A percentile compares a stretch with the other conserved stretches of the same genome.
phyloP scores from a whole-genome alignment of 202 grass and related monocot genomes.

The Elaeis oleifera region DNA sequence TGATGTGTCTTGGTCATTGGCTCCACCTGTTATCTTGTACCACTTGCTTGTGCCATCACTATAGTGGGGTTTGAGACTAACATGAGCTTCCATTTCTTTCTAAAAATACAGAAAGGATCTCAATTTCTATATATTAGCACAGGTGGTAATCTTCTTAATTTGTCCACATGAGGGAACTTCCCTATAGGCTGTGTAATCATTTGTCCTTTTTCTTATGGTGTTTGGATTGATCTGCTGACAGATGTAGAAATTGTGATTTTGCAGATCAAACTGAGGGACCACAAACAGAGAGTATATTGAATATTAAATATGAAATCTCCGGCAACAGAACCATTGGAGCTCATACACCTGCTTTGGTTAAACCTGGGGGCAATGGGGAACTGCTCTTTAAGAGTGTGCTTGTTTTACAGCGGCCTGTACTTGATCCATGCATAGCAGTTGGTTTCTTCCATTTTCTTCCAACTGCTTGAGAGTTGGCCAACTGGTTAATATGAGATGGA shows the following conservation, averaged over 20 bases:
- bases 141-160: too few relatives aligned
- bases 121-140: too few relatives aligned
- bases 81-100: too few relatives aligned
- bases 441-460: constrained; percentile 92
- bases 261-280: constrained; percentile 42
- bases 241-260: constrained; percentile 19
- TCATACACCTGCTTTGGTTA: constrained; percentile 56
- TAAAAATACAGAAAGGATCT: too few relatives aligned
- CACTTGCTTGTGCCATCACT: too few relatives aligned
- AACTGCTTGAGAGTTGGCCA: constrained; percentile 86
- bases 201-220: too few relatives aligned
- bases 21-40: too few relatives aligned
- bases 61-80: too few relatives aligned
- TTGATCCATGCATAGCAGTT: constrained; percentile 88
- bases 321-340: constrained; percentile 79
- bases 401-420: constrained; percentile 72
- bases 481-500: constrained; percentile 93
- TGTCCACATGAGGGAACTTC: too few relatives aligned
- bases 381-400: constrained; percentile 64
- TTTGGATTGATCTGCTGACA: background rate
- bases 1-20: too few relatives aligned
- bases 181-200: too few relatives aligned
- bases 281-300: constrained; percentile 61
- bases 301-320: constrained; percentile 71
- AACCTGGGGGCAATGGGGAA: constrained; percentile 41